These are phyloP conservation scores for Gleditsia sinensis DNA, from an alignment of 306 rosid genomes.

Conservation along the genomic window DNA sequence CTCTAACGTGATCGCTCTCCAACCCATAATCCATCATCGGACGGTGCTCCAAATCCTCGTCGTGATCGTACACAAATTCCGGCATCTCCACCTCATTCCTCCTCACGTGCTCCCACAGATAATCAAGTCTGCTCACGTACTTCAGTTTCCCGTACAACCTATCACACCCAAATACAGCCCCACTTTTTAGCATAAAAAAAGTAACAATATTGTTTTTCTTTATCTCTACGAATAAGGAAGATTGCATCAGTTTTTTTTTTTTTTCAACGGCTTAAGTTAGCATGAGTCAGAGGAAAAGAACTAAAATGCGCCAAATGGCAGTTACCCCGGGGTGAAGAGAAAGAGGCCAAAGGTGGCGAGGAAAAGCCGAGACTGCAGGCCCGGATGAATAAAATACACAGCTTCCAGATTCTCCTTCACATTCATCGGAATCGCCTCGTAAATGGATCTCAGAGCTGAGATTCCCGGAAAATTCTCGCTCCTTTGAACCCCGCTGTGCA, in stretches of 20 bases:
- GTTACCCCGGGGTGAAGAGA: constrained; percentile 75
- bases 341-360: constrained; percentile 91
- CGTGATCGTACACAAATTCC: constrained; percentile 83
- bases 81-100: constrained; percentile 82
- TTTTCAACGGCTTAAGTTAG: constrained; percentile 36
- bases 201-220: too few species aligned
- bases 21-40: constrained; percentile 93
- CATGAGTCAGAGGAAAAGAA: too few species aligned
- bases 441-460: constrained; percentile 69
- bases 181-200: too few species aligned
- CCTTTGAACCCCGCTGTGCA: constrained; percentile 80
- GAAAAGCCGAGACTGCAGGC: constrained; percentile 79
- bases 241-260: too few species aligned
- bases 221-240: too few species aligned
- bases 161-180: constrained; percentile 28
- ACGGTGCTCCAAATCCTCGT: constrained; percentile 90
- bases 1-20: constrained; percentile 89
- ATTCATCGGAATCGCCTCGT: constrained; percentile 74
- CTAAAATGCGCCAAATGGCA: constrained; percentile 7
- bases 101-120: constrained; percentile 79
- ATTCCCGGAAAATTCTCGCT: constrained; percentile 88
- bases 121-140: constrained; percentile 81
- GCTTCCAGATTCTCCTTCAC: constrained; percentile 81
- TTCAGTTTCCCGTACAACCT: constrained; percentile 80
- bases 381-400: constrained; percentile 83